Evolutionary conservation across 2,329 filamentous ascomycete genomes (phyloP).

Genomic region (Ophiostoma himal-ulmi): DNA sequence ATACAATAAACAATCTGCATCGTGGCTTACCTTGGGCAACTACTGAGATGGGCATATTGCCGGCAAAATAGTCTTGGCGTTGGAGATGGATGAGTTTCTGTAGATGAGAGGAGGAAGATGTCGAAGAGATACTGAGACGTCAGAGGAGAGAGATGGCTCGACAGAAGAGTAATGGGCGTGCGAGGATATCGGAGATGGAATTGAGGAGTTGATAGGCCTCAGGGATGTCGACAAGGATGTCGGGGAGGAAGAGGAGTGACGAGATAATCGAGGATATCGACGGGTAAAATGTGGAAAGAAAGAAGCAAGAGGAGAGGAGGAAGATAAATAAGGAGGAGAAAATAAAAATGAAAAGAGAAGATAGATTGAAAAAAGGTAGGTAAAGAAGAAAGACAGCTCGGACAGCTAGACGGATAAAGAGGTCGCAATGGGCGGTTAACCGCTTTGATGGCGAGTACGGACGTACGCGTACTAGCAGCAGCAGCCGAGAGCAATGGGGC

Average conservation of each 20-base stretch:
- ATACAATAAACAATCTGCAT: neutral
- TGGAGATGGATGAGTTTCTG: neutral
- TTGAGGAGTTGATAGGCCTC: neutral
- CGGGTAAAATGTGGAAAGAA: neutral
- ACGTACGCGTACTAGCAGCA: constrained; percentile 1
- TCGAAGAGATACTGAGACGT: neutral
- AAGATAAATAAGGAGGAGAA: neutral
- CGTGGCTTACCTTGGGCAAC: constrained; percentile 36
- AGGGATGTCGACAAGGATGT: neutral
- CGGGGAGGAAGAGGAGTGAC: neutral
- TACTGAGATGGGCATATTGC: constrained; percentile 35
- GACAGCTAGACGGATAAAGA: neutral
- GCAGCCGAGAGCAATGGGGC: neutral
- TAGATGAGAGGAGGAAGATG: neutral
- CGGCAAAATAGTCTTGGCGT: constrained; percentile 20
- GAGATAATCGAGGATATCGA: neutral
- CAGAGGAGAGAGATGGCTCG: neutral
- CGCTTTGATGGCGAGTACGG: neutral
- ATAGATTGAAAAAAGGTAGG: neutral
- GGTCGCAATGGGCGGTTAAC: neutral
- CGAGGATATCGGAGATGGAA: neutral
- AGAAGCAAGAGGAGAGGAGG: neutral
- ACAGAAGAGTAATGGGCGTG: neutral
- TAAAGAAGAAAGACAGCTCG: neutral
- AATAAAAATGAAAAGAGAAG: neutral